These are phyloP conservation scores for Dendrocalamus latiflorus DNA, from an alignment of 202 grass and related monocot genomes.

Conservation along the genomic window DNA sequence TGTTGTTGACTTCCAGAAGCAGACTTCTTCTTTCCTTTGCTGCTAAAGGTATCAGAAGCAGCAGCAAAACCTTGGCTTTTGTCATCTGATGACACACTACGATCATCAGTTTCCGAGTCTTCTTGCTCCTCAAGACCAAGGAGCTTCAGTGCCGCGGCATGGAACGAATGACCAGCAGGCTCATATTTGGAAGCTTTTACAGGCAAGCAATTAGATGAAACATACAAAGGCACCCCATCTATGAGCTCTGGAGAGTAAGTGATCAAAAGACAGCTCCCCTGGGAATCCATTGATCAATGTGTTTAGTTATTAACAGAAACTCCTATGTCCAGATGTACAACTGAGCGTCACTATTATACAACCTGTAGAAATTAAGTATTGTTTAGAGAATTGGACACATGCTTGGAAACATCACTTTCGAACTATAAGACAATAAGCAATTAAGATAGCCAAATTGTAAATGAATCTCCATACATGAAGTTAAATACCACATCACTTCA, in stretches of 20 bases:
- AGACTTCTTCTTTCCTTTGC: too few species aligned
- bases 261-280: constrained; percentile 47
- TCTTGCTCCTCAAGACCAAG: too few species aligned
- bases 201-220: constrained; percentile 83
- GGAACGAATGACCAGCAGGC: constrained; percentile 89
- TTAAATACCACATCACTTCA: not conserved
- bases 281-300: constrained; percentile 45
- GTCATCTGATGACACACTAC: too few species aligned
- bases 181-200: constrained; percentile 81
- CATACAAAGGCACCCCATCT: constrained; percentile 56
- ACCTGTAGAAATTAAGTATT: constrained; percentile 20
- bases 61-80: too few species aligned
- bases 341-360: not conserved
- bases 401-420: not conserved
- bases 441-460: not conserved
- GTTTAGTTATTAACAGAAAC: not conserved
- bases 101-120: too few species aligned
- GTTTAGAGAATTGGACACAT: not conserved
- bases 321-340: not conserved
- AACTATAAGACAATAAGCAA: not conserved
- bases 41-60: too few species aligned
- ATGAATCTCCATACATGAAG: not conserved
- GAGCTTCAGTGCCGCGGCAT: too few species aligned
- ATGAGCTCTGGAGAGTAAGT: constrained; percentile 68
- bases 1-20: too few species aligned